Conservation (phyloP, 345 rosid species). For the Excoecaria agallocha region DNA sequence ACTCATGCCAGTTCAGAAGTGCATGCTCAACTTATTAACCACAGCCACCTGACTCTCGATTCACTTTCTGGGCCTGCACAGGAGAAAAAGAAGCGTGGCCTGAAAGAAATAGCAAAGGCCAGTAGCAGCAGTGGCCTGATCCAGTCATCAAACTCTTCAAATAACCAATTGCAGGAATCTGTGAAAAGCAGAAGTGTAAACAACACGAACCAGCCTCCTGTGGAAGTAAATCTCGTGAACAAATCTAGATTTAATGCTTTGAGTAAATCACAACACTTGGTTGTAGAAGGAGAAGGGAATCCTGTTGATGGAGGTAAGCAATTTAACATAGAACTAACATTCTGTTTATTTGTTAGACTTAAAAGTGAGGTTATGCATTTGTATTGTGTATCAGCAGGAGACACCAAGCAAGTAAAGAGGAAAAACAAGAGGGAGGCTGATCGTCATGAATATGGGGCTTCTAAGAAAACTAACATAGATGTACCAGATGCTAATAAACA, state of each 20-base stretch:
- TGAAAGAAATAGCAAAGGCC: conserved; percentile 31
- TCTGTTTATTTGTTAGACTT: neutral
- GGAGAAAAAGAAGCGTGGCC: conserved; percentile 31
- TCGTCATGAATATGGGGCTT: conserved; percentile 30
- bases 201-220: conserved; percentile 33
- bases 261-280: conserved; percentile 23
- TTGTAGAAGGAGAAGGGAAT: conserved; percentile 16
- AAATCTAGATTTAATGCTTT: conserved; percentile 17
- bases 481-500: conserved; percentile 11
- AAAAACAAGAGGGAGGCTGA: conserved; percentile 47
- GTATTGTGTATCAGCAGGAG: conserved; percentile 33
- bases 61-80: conserved; percentile 22
- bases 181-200: conserved; percentile 38
- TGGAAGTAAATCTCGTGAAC: conserved; percentile 28
- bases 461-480: conserved; percentile 42
- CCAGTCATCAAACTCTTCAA: conserved; percentile 37
- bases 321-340: conserved; percentile 12
- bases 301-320: conserved; percentile 30
- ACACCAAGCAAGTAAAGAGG: conserved; percentile 32
- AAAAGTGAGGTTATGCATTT: conserved; percentile 13
- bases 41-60: conserved; percentile 19
- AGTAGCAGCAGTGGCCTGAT: conserved; percentile 14
- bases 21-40: conserved; percentile 21
- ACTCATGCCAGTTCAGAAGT: conserved; percentile 29
- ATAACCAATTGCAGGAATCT: conserved; percentile 33